Conservation (phyloP, 345 rosid species). For the Pistacia integerrima region DNA sequence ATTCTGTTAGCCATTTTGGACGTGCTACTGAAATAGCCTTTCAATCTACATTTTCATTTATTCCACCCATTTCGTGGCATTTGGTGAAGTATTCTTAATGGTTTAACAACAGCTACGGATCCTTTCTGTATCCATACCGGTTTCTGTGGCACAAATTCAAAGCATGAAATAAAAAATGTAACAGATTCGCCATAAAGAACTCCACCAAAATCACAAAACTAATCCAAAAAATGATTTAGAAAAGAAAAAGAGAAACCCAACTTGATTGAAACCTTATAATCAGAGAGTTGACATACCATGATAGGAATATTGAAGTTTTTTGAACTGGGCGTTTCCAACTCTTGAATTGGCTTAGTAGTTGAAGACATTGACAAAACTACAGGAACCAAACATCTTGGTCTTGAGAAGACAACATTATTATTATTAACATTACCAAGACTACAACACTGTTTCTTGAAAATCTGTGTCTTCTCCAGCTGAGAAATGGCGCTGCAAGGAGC, state of each 20-base stretch:
- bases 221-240: not conserved
- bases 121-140: no score
- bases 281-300: constrained; percentile 47
- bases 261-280: not conserved
- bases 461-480: constrained; percentile 4
- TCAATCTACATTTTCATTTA: no score
- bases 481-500: constrained; percentile 11
- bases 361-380: constrained; percentile 38
- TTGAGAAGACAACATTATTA: not conserved
- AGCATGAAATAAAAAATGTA: not conserved
- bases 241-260: not conserved
- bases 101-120: no score
- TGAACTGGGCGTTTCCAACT: constrained; percentile 26
- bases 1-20: no score
- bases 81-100: not conserved
- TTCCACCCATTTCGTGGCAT: not conserved
- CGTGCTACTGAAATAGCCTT: no score
- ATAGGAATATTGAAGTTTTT: constrained; percentile 38
- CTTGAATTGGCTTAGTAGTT: constrained; percentile 18
- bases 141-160: no score
- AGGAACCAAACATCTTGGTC: constrained; percentile 15
- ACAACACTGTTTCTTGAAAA: constrained; percentile 7
- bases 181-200: not conserved
- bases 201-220: not conserved
- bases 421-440: not conserved